phyloP scores from a whole-genome alignment of 2,329 filamentous ascomycete genomes.

The Chrysosporium keratinophilum region DNA sequence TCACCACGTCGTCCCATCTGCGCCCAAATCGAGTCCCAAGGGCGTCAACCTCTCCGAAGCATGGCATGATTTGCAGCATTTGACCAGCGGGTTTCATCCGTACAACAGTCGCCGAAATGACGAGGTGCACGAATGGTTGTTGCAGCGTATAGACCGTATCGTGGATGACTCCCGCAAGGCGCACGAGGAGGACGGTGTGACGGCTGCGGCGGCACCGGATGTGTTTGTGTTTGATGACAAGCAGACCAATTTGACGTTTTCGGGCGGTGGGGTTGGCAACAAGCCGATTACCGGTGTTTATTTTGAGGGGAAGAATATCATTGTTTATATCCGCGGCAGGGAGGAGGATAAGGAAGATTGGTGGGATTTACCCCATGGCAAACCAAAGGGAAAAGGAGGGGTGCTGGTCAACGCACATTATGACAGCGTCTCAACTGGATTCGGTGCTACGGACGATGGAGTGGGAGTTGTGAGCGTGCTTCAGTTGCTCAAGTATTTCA shows the following conservation, averaged over 20 bases:
- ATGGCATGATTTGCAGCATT: slow-evolving; percentile 68
- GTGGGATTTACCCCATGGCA: slow-evolving; percentile 51
- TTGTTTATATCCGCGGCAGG: slow-evolving; percentile 78
- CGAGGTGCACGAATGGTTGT: slow-evolving; percentile 62
- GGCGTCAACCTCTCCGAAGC: slow-evolving; percentile 76
- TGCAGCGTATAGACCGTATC: slow-evolving; percentile 61
- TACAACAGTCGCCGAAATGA: slow-evolving; percentile 84
- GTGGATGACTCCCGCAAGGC: slow-evolving; percentile 43
- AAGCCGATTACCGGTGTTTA: slow-evolving; percentile 52
- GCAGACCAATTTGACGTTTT: slow-evolving; percentile 65
- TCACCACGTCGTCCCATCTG: slow-evolving; percentile 63
- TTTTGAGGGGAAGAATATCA: slow-evolving; percentile 85
- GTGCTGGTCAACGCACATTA: slow-evolving; percentile 93
- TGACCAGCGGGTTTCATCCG: slow-evolving; percentile 70
- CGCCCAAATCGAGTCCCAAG: slow-evolving; percentile 46
- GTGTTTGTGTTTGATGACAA: slow-evolving; percentile 66
- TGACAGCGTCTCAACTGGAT: slow-evolving; percentile 85
- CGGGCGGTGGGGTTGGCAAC: slow-evolving; percentile 35
- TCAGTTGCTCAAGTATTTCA: slow-evolving; percentile 80
- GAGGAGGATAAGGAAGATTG: slow-evolving; percentile 63
- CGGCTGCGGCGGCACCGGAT: slow-evolving; percentile 23
- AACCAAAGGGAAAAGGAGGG: slow-evolving; percentile 54
- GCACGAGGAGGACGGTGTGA: slow-evolving; percentile 16
- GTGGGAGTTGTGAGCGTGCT: slow-evolving; percentile 78
- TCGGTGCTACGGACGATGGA: slow-evolving; percentile 87